Evolutionary conservation across 169 alveolate species (phyloP).

Genomic region (Babesia sp.): DNA sequence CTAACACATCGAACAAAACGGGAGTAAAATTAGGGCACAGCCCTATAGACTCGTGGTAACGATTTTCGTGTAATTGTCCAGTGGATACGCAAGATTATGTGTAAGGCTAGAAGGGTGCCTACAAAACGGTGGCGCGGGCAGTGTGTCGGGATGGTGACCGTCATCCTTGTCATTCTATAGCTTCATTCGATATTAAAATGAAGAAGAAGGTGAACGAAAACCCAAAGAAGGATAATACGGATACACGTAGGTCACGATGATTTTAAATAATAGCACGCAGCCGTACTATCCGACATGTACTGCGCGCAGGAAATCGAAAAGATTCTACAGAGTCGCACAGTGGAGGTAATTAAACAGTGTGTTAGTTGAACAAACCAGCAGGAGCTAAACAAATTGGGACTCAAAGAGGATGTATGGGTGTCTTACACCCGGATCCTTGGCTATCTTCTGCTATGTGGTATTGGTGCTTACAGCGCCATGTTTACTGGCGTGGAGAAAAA

Average conservation of each 20-base stretch:
- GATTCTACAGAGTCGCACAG: constrained; percentile 20
- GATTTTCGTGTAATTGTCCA: no score
- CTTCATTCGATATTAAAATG: not conserved
- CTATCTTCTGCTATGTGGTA: constrained; percentile 26
- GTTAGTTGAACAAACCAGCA: not conserved
- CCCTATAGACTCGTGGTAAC: no score
- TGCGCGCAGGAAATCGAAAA: constrained; percentile 32
- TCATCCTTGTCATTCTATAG: not conserved
- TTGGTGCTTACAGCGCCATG: constrained; percentile 54
- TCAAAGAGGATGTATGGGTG: constrained; percentile 38
- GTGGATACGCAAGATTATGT: not conserved
- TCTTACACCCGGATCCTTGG: constrained; percentile 15
- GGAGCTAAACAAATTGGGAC: constrained; percentile 39
- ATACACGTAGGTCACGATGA: constrained; percentile 1
- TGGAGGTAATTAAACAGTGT: not conserved
- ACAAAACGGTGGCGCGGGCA: not conserved
- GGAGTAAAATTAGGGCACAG: no score
- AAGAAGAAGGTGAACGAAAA: not conserved
- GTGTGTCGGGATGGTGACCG: constrained; percentile 11
- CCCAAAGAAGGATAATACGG: not conserved
- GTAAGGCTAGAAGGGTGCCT: not conserved
- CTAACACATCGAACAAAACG: no score
- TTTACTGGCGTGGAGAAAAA: constrained; percentile 44
- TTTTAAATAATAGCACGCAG: not conserved
- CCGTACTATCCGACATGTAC: constrained; percentile 11